Conservation (phyloP, 2,329 filamentous ascomycete species). For the Colletotrichum chlorophyti region DNA sequence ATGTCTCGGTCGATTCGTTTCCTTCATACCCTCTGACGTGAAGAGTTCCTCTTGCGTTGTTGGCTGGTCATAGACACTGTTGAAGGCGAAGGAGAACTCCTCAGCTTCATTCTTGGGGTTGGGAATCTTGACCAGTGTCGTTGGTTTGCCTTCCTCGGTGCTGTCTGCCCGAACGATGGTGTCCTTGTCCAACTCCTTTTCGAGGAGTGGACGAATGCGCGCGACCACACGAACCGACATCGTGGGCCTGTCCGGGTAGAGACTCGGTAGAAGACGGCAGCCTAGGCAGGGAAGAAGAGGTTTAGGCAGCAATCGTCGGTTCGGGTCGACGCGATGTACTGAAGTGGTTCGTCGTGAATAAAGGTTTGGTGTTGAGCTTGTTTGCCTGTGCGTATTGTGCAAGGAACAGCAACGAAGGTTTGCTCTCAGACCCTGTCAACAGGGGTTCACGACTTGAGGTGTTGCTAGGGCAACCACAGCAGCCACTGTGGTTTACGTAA, state of each 20-base stretch:
- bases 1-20: conserved; percentile 19
- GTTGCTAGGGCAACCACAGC: conserved; percentile 21
- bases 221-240: conserved; percentile 87
- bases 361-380: conserved; percentile 8
- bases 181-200: conserved; percentile 86
- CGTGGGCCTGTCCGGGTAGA: conserved; percentile 25
- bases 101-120: conserved; percentile 93
- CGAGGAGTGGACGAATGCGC: conserved; percentile 85
- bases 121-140: conserved; percentile 82
- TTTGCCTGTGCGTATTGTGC: conserved; percentile 19
- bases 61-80: conserved; percentile 83
- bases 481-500: neutral
- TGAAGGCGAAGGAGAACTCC: conserved; percentile 94
- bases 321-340: conserved; percentile 4
- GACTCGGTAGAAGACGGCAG: neutral
- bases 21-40: conserved; percentile 78
- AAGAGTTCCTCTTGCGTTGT: conserved; percentile 89
- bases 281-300: neutral
- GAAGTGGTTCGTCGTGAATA: conserved; percentile 8
- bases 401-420: conserved; percentile 5
- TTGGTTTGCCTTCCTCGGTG: conserved; percentile 65
- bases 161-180: conserved; percentile 78
- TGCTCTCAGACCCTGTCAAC: conserved; percentile 15
- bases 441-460: neutral
- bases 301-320: neutral